Percentiles rank a stretch among this genome's conserved stretches.
Conservation (phyloP, 768 basidiomycete species). For the Leccinum incarnatum region DNA sequence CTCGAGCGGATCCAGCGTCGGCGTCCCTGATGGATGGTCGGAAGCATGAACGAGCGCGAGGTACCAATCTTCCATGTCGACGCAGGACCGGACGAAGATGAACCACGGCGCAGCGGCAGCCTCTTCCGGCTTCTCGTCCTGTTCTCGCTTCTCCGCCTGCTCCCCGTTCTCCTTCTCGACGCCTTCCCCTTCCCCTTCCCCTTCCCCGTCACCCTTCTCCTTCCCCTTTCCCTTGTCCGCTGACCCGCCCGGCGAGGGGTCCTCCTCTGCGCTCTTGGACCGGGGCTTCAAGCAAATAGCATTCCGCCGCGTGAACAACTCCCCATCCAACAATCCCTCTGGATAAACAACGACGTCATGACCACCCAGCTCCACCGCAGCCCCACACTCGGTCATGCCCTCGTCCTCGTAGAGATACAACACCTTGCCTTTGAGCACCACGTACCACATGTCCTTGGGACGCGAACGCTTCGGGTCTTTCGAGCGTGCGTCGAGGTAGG, state of each 20-base stretch:
- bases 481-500: conserved; percentile 77
- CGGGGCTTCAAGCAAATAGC: conserved; percentile 76
- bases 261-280: conserved; percentile 29
- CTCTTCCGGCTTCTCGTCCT: conserved; percentile 37
- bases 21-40: conserved; percentile 57
- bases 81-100: conserved; percentile 83
- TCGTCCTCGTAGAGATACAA: conserved; percentile 95
- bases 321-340: conserved; percentile 75
- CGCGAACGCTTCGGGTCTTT: conserved; percentile 81
- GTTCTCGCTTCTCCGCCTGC: conserved; percentile 2
- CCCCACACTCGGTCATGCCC: conserved; percentile 84
- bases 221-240: conserved; percentile 26
- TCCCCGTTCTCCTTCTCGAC: neutral
- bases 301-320: conserved; percentile 88
- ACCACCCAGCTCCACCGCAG: conserved; percentile 80
- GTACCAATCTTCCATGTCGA: conserved; percentile 99
- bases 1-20: conserved; percentile 57
- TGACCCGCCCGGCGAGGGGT: conserved; percentile 45
- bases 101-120: conserved; percentile 77
- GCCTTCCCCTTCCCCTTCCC: neutral
- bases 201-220: neutral
- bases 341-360: conserved; percentile 78
- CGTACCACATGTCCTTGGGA: conserved; percentile 92
- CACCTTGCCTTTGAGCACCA: conserved; percentile 86
- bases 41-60: conserved; percentile 75